Conservation (phyloP, 2,329 filamentous ascomycete genomes). For the Eurotiales sp. region DNA sequence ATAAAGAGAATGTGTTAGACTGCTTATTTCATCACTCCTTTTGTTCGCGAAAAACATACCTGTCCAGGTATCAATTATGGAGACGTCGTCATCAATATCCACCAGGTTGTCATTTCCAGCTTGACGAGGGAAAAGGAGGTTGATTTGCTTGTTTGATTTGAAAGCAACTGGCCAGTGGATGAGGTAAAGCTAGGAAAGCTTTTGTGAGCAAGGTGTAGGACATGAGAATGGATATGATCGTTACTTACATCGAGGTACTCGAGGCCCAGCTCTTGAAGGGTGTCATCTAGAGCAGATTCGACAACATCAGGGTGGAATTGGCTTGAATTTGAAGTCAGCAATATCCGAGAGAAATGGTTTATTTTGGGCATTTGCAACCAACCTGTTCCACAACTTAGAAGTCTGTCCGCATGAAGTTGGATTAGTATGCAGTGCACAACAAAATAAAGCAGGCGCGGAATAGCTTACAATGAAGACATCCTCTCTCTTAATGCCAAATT, state of each 20-base stretch:
- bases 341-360: no score
- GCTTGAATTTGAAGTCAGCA: constrained; percentile 15
- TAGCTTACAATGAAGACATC: constrained; percentile 38
- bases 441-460: neutral
- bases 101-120: constrained; percentile 34
- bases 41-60: constrained; percentile 22
- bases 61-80: constrained; percentile 42
- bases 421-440: neutral
- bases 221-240: constrained; percentile 13
- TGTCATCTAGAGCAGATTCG: constrained; percentile 48
- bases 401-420: constrained; percentile 33
- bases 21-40: neutral
- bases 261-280: constrained; percentile 49
- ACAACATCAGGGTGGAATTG: constrained; percentile 50
- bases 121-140: constrained; percentile 45
- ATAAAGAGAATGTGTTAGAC: neutral
- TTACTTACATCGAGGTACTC: constrained; percentile 54
- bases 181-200: constrained; percentile 30
- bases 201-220: constrained; percentile 10
- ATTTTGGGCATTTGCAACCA: no score
- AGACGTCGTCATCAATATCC: constrained; percentile 43
- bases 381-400: constrained; percentile 60
- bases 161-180: constrained; percentile 47
- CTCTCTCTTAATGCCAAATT: constrained; percentile 38
- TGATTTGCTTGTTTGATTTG: constrained; percentile 28